A percentile compares a stretch with the other conserved stretches of the same genome.
Evolutionary conservation across 2,329 filamentous ascomycete genomes (phyloP).

Genomic region (Leptographium galeiforme): DNA sequence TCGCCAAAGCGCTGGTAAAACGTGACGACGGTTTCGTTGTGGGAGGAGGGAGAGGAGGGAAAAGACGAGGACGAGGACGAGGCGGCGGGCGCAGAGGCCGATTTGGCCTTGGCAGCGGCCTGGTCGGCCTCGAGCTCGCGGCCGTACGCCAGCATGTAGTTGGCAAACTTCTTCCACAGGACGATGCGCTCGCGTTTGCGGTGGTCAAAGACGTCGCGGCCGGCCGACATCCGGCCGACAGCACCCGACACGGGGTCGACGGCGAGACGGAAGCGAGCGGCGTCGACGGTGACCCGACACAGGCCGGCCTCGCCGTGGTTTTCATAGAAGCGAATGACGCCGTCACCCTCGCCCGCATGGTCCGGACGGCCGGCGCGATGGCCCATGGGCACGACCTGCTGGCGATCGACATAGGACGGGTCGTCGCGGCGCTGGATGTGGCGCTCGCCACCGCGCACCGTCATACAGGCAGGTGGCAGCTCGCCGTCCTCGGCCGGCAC

Average conservation of each 20-base stretch:
- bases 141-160: conserved; percentile 62
- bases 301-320: conserved; percentile 54
- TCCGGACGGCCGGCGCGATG: conserved; percentile 21
- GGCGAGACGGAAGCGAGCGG: conserved; percentile 44
- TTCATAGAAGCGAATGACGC: conserved; percentile 58
- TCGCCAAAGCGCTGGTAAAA: conserved; percentile 75
- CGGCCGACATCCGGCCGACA: conserved; percentile 45
- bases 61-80: neutral
- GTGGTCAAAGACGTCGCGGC: conserved; percentile 51
- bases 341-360: neutral
- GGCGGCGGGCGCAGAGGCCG: conserved; percentile 11
- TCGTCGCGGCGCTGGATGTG: conserved; percentile 53
- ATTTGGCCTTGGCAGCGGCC: neutral
- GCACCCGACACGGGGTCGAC: conserved; percentile 41
- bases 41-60: neutral
- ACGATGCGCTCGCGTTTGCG: conserved; percentile 53
- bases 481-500: conserved; percentile 30
- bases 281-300: conserved; percentile 47
- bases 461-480: conserved; percentile 56
- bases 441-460: conserved; percentile 57
- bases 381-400: conserved; percentile 48
- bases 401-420: conserved; percentile 38
- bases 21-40: conserved; percentile 45
- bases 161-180: conserved; percentile 61
- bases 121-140: conserved; percentile 45